Base-by-base conservation (phyloP, 2,329 filamentous ascomycete genomes). In the Aureobasidium sp. region DNA sequence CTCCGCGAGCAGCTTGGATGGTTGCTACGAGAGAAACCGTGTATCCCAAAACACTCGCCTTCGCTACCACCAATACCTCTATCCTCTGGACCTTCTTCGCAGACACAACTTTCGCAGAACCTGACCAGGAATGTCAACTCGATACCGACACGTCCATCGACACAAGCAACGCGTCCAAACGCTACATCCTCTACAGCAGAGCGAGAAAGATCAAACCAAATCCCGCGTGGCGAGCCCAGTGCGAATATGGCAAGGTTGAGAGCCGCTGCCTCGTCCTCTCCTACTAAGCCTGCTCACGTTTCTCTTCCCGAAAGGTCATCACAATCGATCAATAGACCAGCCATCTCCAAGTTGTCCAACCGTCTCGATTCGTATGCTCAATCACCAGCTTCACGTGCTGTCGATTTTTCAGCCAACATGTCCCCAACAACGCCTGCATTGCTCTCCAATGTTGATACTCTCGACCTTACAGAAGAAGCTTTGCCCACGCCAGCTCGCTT, bases 1-100 rank as follows among this genome's bases (percentile, higher is more conserved):
- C 70, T 81, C 64, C 71, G 69, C 64, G 74, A 75, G 68, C 78
- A 81, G 66, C 71, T 81, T 64, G 72, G 72, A 64, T 81, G 79
- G 79, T 72, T 81, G 70, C 68, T 79, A 62, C 69, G 68, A 65
- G 72, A 72, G 64, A 79, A 76, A 68, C 77, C 78, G 46, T 77
- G 77, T 66, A 64, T 79, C 52, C 77, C 78, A n/a, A 67, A 69
- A 46, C 60, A 64, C 50, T 52, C 37, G 39, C 57, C 57, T 9
- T 52, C 57, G 27, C 29, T 61, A 39, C 55, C 63, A 13, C 58
- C 62, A 34, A 53, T 55, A 10, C 50, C 53, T 61, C 20, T 37
- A 20, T 53, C 51, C 13, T 15, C 47, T 39, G 47, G 32, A 13
- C 29, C 48, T 13, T 32, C 42, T 29, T 51, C 41, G 47, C 51